A percentile compares a stretch with the other conserved stretches of the same genome.
Evolutionary conservation across 2,329 filamentous ascomycete genomes (phyloP).

Genomic region (Botrytis aclada): DNA sequence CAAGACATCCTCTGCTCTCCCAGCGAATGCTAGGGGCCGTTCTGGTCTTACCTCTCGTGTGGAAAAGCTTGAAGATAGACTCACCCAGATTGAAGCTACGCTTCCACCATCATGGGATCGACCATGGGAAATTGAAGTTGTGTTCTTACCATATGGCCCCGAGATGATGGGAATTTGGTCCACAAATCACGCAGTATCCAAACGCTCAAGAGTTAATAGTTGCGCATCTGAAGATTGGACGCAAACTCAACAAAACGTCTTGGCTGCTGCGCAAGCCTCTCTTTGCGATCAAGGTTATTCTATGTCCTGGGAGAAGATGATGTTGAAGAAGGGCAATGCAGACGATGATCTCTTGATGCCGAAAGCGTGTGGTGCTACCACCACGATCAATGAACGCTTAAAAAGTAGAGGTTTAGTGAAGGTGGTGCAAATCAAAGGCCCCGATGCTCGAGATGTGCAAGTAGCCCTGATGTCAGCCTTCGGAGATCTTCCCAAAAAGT

Average conservation of each 20-base stretch:
- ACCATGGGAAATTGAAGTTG: constrained; percentile 74
- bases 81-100: constrained; percentile 32
- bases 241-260: constrained; percentile 36
- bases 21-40: constrained; percentile 37
- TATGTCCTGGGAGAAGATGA: constrained; percentile 31
- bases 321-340: neutral
- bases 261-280: constrained; percentile 32
- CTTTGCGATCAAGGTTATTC: constrained; percentile 30
- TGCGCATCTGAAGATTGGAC: constrained; percentile 48
- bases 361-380: constrained; percentile 62
- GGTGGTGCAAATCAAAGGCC: constrained; percentile 57
- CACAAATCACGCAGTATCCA: constrained; percentile 41
- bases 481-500: constrained; percentile 48
- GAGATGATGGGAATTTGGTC: constrained; percentile 54
- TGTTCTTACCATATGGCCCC: constrained; percentile 67
- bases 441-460: constrained; percentile 67
- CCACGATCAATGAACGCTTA: constrained; percentile 66
- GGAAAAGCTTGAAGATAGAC: constrained; percentile 45
- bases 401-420: constrained; percentile 70
- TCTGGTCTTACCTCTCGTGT: constrained; percentile 43
- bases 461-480: constrained; percentile 62
- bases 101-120: constrained; percentile 56
- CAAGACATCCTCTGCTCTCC: constrained; percentile 40
- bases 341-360: constrained; percentile 43
- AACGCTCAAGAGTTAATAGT: constrained; percentile 37